Evolutionary conservation across 768 basidiomycete genomes (phyloP), one percentile per base, ranked within the genome.

Genomic region (Nidula microcarpa): DNA sequence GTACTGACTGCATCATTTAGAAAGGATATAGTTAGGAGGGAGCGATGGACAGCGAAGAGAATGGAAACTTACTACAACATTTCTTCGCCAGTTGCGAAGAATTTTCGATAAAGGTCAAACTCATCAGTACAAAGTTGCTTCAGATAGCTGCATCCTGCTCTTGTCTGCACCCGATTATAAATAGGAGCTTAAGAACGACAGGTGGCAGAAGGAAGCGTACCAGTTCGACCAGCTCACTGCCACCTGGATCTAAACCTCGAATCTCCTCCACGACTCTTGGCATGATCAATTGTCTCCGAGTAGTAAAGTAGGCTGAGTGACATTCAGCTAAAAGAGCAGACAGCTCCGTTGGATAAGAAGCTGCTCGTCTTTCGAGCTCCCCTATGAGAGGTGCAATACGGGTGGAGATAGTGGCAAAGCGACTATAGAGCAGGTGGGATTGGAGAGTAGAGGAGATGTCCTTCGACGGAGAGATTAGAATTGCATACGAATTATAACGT

Each of bases 101-200:
- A 96, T 23, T 84, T 78, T 16, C 87, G 79, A 66, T 87, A 98
- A 1, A 98, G 75, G 45, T 80, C 74, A 69, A 94, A 98, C 63
- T 99, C 97, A 53, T 93, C 91, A 5, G 82, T 84, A 61, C 94
- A 98, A 4, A 96, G 76, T 41, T 94, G 89, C 62, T 95, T 95
- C 48, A 99, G 73, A 66, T 95, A 97, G 53, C 88, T 86, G 65
- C 95, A 98, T 5, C 97, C 97, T 1, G 90, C 78, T 49, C 93
- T 79, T 0, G 96, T 96, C 94, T 96, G 6, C 57, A 23, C 23
- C 23, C 23, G 23, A 23, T 23, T 23, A 23, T 23, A 23, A 23
- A 23, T 23, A 23, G 23, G 23, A 23, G 23, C 23, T 23, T 23
- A 23, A 23, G 23, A 23, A 23, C 4, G n/a, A 23, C 23, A 23